Conservation (phyloP, 345 rosid genomes). For the Eucalyptus albens region DNA sequence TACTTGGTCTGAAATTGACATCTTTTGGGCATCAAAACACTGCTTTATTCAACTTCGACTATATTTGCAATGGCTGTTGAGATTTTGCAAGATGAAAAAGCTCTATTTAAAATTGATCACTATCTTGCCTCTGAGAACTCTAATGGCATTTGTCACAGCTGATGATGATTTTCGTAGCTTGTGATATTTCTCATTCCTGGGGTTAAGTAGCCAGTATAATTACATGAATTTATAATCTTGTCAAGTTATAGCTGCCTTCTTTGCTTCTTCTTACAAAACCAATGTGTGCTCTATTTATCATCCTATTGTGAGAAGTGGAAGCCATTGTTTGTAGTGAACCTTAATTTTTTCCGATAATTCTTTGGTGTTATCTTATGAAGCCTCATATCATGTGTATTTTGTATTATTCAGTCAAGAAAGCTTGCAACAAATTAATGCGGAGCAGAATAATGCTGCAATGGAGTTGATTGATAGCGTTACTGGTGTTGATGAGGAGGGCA, state of each 20-base stretch:
- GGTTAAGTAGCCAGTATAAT: neutral
- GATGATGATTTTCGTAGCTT: neutral
- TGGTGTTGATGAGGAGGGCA: constrained; percentile 88
- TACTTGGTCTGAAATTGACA: neutral
- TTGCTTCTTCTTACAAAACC: neutral
- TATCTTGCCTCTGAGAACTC: neutral
- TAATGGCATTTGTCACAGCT: neutral
- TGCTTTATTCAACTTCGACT: neutral
- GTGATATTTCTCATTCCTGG: neutral
- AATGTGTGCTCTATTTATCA: neutral
- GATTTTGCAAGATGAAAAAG: neutral
- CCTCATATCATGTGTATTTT: neutral
- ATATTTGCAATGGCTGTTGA: neutral
- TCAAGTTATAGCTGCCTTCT: neutral
- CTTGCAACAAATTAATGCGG: constrained; percentile 22
- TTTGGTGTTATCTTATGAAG: neutral
- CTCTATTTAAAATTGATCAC: neutral
- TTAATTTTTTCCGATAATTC: neutral
- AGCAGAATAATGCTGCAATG: constrained; percentile 73
- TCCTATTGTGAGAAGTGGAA: neutral
- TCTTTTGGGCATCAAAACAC: neutral
- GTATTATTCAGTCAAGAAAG: constrained; percentile 49
- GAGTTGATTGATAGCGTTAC: constrained; percentile 78
- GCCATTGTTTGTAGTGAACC: neutral
- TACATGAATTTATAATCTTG: neutral